phyloP scores from a whole-genome alignment of 2,329 filamentous ascomycete genomes.

The Camptophora hylomeconis region DNA sequence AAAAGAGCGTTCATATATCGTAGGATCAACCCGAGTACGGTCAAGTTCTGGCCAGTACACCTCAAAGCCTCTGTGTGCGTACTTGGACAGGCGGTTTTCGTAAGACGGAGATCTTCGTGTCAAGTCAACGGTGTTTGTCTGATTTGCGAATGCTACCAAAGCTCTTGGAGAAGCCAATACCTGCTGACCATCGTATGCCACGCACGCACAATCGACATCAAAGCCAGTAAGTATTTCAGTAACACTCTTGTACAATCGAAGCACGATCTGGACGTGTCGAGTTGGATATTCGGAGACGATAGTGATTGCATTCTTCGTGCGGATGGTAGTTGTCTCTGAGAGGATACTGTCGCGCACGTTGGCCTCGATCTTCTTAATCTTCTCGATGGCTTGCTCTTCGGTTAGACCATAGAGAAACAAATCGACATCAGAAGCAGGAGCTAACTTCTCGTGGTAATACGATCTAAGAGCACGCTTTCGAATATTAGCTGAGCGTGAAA shows the following conservation, averaged over 20 bases:
- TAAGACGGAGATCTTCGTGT: conserved; percentile 72
- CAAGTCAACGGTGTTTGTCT: conserved; percentile 69
- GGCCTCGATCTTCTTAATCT: conserved; percentile 70
- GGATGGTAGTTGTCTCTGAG: conserved; percentile 69
- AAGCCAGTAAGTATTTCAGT: conserved; percentile 80
- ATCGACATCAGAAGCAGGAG: conserved; percentile 75
- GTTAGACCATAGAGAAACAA: conserved; percentile 71
- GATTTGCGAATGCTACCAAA: conserved; percentile 65
- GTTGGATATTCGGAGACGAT: conserved; percentile 75
- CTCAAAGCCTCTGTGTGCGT: conserved; percentile 73
- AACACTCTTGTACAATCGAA: conserved; percentile 72
- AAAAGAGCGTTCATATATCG: conserved; percentile 75
- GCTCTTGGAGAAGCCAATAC: conserved; percentile 70
- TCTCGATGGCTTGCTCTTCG: conserved; percentile 65
- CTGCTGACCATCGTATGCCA: conserved; percentile 66
- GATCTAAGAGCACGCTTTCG: conserved; percentile 32
- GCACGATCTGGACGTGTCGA: conserved; percentile 73
- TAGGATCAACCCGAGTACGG: conserved; percentile 65
- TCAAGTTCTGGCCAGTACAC: conserved; percentile 67
- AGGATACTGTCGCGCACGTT: conserved; percentile 65
- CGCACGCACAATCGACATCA: conserved; percentile 74
- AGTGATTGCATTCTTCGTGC: conserved; percentile 78
- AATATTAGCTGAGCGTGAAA: conserved; percentile 1
- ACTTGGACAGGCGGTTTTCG: conserved; percentile 75
- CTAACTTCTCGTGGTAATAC: conserved; percentile 72